Conservation (phyloP, 805 yeast species). For the Kodamaea hsintzibuensis region DNA sequence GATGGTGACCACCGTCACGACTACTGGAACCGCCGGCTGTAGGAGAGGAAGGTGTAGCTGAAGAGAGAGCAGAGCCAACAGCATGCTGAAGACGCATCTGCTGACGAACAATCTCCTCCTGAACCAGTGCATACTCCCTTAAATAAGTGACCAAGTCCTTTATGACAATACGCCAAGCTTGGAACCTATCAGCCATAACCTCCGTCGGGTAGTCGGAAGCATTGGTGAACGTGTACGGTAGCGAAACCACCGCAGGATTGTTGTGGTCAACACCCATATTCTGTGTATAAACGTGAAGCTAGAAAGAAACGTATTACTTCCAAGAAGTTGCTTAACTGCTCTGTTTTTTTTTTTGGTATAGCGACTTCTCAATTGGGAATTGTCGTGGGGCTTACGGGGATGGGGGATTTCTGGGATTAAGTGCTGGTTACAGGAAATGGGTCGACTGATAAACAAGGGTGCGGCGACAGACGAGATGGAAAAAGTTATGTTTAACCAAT, state of each 20-base stretch:
- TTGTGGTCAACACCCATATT: conserved; percentile 15
- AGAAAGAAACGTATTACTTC: background rate
- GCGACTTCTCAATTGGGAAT: background rate
- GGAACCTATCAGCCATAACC: conserved; percentile 76
- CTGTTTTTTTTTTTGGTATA: background rate
- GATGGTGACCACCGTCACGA: conserved; percentile 14
- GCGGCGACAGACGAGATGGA: background rate
- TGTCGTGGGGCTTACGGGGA: background rate
- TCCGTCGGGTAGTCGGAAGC: conserved; percentile 72
- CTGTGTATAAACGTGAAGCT: background rate
- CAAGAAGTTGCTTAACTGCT: background rate
- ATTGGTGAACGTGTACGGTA: conserved; percentile 36
- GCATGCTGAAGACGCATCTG: conserved; percentile 81
- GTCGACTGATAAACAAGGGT: background rate
- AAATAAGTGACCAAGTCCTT: conserved; percentile 74
- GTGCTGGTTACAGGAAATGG: background rate
- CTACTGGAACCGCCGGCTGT: conserved; percentile 6
- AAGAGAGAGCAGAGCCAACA: conserved; percentile 26
- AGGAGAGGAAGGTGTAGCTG: conserved; percentile 8
- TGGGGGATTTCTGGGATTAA: no score
- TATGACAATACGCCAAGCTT: conserved; percentile 82
- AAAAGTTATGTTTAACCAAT: no score
- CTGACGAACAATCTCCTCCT: conserved; percentile 85
- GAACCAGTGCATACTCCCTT: conserved; percentile 77
- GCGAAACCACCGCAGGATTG: conserved; percentile 42